Percentiles rank a stretch among this genome's conserved stretches.
phyloP scores from a whole-genome alignment of 805 yeast genomes.

The Pichia ethanolica region DNA sequence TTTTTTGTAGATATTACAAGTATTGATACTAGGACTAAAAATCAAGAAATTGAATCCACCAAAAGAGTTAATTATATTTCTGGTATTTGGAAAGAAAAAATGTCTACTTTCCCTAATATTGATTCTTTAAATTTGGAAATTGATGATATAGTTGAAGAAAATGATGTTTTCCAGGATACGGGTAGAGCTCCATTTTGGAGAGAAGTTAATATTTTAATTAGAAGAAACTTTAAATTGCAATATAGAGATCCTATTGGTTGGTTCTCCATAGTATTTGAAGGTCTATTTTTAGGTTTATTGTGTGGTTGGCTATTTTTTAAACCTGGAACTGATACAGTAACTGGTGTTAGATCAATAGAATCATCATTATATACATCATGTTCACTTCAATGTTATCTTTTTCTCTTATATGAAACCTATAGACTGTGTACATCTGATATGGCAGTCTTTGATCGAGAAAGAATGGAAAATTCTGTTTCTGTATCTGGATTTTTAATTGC shows the following conservation, averaged over 20 bases:
- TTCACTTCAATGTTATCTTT: constrained; percentile 49
- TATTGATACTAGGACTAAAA: constrained; percentile 39
- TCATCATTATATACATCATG: constrained; percentile 46
- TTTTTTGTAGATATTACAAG: constrained; percentile 50
- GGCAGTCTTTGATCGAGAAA: constrained; percentile 55
- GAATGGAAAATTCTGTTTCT: constrained; percentile 61
- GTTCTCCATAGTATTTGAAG: constrained; percentile 34
- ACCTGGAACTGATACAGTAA: constrained; percentile 44
- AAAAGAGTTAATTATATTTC: constrained; percentile 30
- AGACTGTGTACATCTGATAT: constrained; percentile 50
- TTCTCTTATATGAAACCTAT: constrained; percentile 51
- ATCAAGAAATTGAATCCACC: constrained; percentile 29
- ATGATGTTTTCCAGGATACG: constrained; percentile 16
- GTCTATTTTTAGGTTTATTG: constrained; percentile 47
- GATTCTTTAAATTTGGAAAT: not conserved
- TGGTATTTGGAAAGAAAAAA: constrained; percentile 30
- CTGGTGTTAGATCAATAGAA: constrained; percentile 58
- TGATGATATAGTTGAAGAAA: not conserved
- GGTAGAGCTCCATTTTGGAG: constrained; percentile 35
- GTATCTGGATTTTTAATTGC: constrained; percentile 60
- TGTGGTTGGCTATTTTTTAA: constrained; percentile 72
- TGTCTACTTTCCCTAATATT: constrained; percentile 9
- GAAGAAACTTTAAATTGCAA: constrained; percentile 40
- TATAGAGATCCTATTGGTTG: constrained; percentile 45
- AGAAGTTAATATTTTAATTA: constrained; percentile 37